Evolutionary conservation across 805 yeast species (phyloP).

Genomic region (Candida caryicola): DNA sequence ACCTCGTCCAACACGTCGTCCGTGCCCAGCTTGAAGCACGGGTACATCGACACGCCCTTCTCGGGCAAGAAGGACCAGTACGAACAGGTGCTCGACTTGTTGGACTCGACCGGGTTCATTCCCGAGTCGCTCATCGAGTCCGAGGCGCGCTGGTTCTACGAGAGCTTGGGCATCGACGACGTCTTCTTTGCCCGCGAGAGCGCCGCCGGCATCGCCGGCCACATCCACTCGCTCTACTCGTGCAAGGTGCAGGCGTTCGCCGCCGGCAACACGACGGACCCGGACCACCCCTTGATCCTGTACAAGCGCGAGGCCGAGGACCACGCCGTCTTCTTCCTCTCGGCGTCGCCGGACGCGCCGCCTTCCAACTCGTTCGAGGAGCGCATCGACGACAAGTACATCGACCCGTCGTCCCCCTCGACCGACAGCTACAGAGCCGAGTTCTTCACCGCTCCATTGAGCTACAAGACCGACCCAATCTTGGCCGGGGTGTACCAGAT

Average conservation of each 20-base stretch:
- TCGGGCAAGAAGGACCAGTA: constrained; percentile 79
- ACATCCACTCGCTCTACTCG: constrained; percentile 85
- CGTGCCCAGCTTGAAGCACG: constrained; percentile 39
- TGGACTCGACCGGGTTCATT: constrained; percentile 82
- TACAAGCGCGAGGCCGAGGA: constrained; percentile 77
- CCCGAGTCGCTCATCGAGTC: constrained; percentile 83
- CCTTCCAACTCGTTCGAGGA: constrained; percentile 51
- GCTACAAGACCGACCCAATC: constrained; percentile 44
- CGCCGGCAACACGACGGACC: constrained; percentile 42
- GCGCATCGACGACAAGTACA: constrained; percentile 76
- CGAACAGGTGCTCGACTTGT: constrained; percentile 73
- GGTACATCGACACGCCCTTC: constrained; percentile 74
- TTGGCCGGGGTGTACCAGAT: constrained; percentile 37
- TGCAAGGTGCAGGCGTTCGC: constrained; percentile 90
- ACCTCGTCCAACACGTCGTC: constrained; percentile 28
- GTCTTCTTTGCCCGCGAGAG: constrained; percentile 86
- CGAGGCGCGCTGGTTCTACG: constrained; percentile 89
- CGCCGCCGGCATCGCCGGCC: constrained; percentile 74
- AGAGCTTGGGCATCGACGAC: constrained; percentile 84
- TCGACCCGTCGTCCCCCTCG: constrained; percentile 49
- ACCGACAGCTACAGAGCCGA: constrained; percentile 64
- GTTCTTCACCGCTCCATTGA: constrained; percentile 68
- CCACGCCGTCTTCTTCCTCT: constrained; percentile 89
- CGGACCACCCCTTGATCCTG: constrained; percentile 55
- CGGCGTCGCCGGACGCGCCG: constrained; percentile 49